Evolutionary conservation across 2,329 filamentous ascomycete species (phyloP).

Genomic region (Stemphylium lycopersici): DNA sequence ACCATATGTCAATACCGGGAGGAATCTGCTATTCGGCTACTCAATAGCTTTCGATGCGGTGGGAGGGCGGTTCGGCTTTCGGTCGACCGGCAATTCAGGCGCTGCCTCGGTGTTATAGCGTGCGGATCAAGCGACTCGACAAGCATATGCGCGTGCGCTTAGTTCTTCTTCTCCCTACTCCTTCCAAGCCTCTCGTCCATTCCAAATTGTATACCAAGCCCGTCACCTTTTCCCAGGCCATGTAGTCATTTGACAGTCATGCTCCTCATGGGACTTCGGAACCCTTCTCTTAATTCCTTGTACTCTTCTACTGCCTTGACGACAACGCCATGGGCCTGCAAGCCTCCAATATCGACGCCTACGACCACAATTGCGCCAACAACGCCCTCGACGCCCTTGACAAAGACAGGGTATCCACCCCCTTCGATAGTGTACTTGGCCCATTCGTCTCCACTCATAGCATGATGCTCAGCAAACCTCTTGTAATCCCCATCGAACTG

Average conservation of each 20-base stretch:
- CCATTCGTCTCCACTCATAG: constrained; percentile 58
- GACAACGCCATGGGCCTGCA: constrained; percentile 78
- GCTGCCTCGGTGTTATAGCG: constrained; percentile 25
- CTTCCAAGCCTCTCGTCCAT: not conserved
- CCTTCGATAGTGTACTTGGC: constrained; percentile 78
- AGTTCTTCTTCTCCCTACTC: not conserved
- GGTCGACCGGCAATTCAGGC: constrained; percentile 19
- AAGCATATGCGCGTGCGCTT: not conserved
- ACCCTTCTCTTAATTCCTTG: constrained; percentile 46
- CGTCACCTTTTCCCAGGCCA: constrained; percentile 20
- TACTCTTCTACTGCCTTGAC: constrained; percentile 69
- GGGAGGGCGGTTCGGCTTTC: constrained; percentile 42
- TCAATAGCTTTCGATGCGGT: constrained; percentile 45
- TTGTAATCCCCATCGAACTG: constrained; percentile 72
- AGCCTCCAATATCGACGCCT: constrained; percentile 68
- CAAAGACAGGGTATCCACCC: constrained; percentile 74
- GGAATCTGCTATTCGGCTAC: constrained; percentile 41
- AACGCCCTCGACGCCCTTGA: constrained; percentile 75
- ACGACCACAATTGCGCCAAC: constrained; percentile 78
- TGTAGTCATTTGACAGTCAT: constrained; percentile 44
- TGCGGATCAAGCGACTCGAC: not conserved
- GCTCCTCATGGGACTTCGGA: constrained; percentile 42
- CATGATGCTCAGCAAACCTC: constrained; percentile 69
- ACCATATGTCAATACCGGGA: constrained; percentile 44
- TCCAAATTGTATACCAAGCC: constrained; percentile 15